A percentile compares a stretch with the other conserved stretches of the same genome.
Evolutionary conservation across 495 filamentous ascomycete species (phyloP).

Genomic region (Aspergillus coremiiformis): DNA sequence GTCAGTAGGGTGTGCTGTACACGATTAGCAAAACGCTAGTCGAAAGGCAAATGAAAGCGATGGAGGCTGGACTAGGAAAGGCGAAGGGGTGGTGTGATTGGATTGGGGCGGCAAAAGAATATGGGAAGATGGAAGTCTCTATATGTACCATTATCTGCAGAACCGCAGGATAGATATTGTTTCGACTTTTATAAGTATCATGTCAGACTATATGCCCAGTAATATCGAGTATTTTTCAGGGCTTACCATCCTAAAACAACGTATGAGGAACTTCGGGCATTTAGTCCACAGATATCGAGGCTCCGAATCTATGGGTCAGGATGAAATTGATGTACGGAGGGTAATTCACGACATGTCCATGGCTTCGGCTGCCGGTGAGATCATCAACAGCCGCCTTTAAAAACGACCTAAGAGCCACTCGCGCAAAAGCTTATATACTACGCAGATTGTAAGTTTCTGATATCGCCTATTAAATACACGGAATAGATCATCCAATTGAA

Average conservation of each 20-base stretch:
- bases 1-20: constrained; percentile 71
- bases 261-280: background rate
- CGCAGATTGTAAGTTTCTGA: background rate
- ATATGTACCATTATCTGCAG: constrained; percentile 70
- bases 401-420: background rate
- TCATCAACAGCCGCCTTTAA: constrained; percentile 7
- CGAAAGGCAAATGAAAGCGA: background rate
- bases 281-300: background rate
- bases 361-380: constrained; percentile 10
- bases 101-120: background rate
- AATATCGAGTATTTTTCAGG: background rate
- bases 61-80: background rate
- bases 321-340: too few species aligned
- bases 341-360: background rate
- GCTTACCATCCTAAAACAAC: background rate
- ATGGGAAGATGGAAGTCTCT: background rate
- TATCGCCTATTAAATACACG: background rate
- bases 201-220: constrained; percentile 3
- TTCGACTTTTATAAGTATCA: constrained; percentile 60
- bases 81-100: background rate
- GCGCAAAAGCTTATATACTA: background rate
- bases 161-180: constrained; percentile 91
- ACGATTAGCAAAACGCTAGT: constrained; percentile 1
- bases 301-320: too few species aligned
- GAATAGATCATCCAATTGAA: background rate